Evolutionary conservation across 2,329 filamentous ascomycete species (phyloP).

Genomic region (Cercospora sp.): DNA sequence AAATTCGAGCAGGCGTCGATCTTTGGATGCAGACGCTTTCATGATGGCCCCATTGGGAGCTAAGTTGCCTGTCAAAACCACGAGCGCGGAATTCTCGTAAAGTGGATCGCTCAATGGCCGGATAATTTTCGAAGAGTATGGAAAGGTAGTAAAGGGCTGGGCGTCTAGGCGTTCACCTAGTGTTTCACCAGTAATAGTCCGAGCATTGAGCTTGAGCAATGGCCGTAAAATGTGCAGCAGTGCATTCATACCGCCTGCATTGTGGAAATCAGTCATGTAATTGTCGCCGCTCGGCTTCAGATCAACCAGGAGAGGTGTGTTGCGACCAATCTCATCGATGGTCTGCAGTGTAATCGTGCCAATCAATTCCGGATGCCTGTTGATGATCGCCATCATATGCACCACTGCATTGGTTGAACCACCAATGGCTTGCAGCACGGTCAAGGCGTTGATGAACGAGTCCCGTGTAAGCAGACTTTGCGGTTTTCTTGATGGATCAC

Average conservation of each 20-base stretch:
- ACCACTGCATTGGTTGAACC: slow-evolving; percentile 48
- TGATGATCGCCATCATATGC: slow-evolving; percentile 50
- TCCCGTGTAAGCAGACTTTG: slow-evolving; percentile 49
- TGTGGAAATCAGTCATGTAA: slow-evolving; percentile 57
- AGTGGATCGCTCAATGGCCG: slow-evolving; percentile 48
- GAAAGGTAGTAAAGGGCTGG: slow-evolving; percentile 45
- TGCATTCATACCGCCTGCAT: slow-evolving; percentile 53
- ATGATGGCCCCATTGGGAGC: slow-evolving; percentile 52
- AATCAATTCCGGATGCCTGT: slow-evolving; percentile 51
- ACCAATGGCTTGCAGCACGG: slow-evolving; percentile 48
- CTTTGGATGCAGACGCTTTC: slow-evolving; percentile 54
- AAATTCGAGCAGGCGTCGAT: slow-evolving; percentile 47
- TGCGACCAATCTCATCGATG: slow-evolving; percentile 51
- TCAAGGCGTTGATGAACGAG: slow-evolving; percentile 52
- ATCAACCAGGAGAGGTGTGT: slow-evolving; percentile 51
- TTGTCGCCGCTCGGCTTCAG: slow-evolving; percentile 56
- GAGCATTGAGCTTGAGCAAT: slow-evolving; percentile 48
- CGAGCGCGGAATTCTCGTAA: slow-evolving; percentile 48
- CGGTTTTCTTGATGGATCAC: slow-evolving; percentile 41
- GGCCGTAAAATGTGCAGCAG: slow-evolving; percentile 50
- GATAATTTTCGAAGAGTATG: slow-evolving; percentile 47
- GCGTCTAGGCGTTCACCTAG: slow-evolving; percentile 49
- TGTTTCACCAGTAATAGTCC: slow-evolving; percentile 51
- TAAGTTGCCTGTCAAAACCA: slow-evolving; percentile 50
- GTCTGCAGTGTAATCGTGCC: slow-evolving; percentile 49